A percentile compares a stretch with the other conserved stretches of the same genome.
phyloP scores from a whole-genome alignment of 495 filamentous ascomycete species.

The Chaetomium tenue region DNA sequence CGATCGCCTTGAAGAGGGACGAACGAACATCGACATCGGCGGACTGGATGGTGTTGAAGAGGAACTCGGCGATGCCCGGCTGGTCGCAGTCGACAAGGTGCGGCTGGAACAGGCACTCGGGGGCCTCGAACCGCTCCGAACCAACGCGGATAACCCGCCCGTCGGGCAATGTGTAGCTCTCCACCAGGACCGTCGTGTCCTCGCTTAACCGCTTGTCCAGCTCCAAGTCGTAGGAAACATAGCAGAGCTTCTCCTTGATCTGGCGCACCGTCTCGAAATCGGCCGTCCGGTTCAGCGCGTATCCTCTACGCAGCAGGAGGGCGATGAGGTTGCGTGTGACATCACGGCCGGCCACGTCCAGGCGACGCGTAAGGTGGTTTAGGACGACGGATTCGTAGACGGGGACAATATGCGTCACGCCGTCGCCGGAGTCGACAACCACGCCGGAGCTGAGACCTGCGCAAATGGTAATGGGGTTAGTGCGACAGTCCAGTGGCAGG shows the following conservation, averaged over 20 bases:
- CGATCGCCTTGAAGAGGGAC: constrained; percentile 94
- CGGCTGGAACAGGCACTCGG: constrained; percentile 98
- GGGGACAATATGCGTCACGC: constrained; percentile 96
- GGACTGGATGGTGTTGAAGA: constrained; percentile 97
- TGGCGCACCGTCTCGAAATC: constrained; percentile 99
- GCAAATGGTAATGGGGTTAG: constrained; percentile 2
- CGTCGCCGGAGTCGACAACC: constrained; percentile 96
- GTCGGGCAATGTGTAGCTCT: constrained; percentile 95
- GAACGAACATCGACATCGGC: constrained; percentile 93
- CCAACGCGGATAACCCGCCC: constrained; percentile 94
- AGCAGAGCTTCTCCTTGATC: constrained; percentile 99
- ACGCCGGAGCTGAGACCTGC: constrained; percentile 89
- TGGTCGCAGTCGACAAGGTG: constrained; percentile 98
- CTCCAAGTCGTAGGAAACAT: constrained; percentile 97
- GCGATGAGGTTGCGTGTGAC: constrained; percentile 97
- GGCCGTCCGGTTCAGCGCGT: constrained; percentile 95
- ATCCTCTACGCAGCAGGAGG: constrained; percentile 89
- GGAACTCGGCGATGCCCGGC: constrained; percentile 90
- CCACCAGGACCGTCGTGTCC: constrained; percentile 95
- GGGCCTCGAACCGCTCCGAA: constrained; percentile 95
- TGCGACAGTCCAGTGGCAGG: not conserved
- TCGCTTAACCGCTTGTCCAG: constrained; percentile 93
- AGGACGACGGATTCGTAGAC: constrained; percentile 97
- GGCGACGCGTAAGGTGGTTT: constrained; percentile 88
- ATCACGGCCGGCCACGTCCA: constrained; percentile 95